Base-by-base conservation (phyloP, 257 asterid species). In the Gynochthodes officinalis region DNA sequence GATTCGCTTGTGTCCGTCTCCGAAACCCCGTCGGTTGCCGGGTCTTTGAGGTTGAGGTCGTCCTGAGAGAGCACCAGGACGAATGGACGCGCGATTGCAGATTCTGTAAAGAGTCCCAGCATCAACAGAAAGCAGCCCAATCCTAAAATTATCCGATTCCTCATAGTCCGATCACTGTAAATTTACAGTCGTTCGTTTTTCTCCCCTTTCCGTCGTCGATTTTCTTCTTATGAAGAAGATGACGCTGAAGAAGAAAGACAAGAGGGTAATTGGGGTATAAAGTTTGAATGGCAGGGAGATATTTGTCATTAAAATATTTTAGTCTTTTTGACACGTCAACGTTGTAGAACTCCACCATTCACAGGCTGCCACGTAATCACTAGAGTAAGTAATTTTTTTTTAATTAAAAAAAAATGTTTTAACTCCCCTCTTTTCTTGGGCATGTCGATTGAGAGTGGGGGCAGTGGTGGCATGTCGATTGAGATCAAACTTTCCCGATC, bases 401-500 rank as follows among this genome's bases (percentile, higher is more conserved):
- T n/a, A n/a, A n/a, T n/a, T n/a, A n/a, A n/a, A n/a, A n/a, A n/a
- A n/a, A n/a, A n/a, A n/a, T n/a, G n/a, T n/a, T n/a, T n/a, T n/a
- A n/a, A n/a, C n/a, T n/a, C n/a, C n/a, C n/a, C n/a, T n/a, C n/a
- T n/a, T n/a, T n/a, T n/a, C n/a, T n/a, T n/a, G n/a, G n/a, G n/a
- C n/a, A n/a, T n/a, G n/a, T n/a, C n/a, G n/a, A n/a, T 61, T 23
- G 28, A 28, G 42, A 40, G 67, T 35, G 40, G n/a, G n/a, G n/a
- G 49, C 49, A 7, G 27, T n/a, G 68, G 16, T 35, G 37, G 39
- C 69, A 85, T 85, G 96, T 80, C 97, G 44, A 67, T 89, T 67
- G 93, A 89, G 85, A 89, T 92, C 80, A 92, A 89, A 73, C 93
- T 89, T 78, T 83, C 86, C 40, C 89, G 93, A 84, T 84, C 82